Evolutionary conservation across 768 basidiomycete species (phyloP).

Genomic region (Trametes villosa): DNA sequence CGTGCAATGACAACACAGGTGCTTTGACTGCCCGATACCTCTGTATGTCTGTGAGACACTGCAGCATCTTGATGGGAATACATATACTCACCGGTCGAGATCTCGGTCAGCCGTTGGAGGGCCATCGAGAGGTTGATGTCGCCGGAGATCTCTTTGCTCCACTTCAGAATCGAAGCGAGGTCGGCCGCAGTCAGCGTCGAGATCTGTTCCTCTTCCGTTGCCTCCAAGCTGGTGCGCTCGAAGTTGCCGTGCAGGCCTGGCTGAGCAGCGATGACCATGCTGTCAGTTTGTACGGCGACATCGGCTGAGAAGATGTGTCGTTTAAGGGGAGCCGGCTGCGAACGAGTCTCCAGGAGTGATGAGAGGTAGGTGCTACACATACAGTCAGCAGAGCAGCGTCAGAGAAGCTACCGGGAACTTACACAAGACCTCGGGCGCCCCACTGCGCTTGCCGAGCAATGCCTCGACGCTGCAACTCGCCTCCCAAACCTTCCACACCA

Average conservation of each 20-base stretch:
- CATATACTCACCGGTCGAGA: slow-evolving; percentile 55
- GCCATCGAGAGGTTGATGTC: slow-evolving; percentile 72
- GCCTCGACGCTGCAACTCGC: slow-evolving; percentile 67
- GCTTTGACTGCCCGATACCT: slow-evolving; percentile 67
- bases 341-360: slow-evolving; percentile 47
- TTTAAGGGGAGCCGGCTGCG: slow-evolving; percentile 51
- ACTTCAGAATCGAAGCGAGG: slow-evolving; percentile 69
- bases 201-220: slow-evolving; percentile 55
- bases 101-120: slow-evolving; percentile 70
- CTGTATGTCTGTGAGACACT: slow-evolving; percentile 36
- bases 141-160: slow-evolving; percentile 76
- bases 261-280: slow-evolving; percentile 39
- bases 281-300: slow-evolving; percentile 64
- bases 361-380: slow-evolving; percentile 53
- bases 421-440: slow-evolving; percentile 78
- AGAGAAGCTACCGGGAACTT: slow-evolving; percentile 30
- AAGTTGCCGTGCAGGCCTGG: slow-evolving; percentile 34
- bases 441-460: slow-evolving; percentile 69
- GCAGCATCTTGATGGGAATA: neutral
- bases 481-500: slow-evolving; percentile 68
- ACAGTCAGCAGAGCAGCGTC: neutral
- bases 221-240: slow-evolving; percentile 38
- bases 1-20: slow-evolving; percentile 71
- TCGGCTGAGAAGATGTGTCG: slow-evolving; percentile 60
- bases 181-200: slow-evolving; percentile 63